phyloP scores from a whole-genome alignment of 495 filamentous ascomycete genomes.

The Lasiosphaeria miniovina region DNA sequence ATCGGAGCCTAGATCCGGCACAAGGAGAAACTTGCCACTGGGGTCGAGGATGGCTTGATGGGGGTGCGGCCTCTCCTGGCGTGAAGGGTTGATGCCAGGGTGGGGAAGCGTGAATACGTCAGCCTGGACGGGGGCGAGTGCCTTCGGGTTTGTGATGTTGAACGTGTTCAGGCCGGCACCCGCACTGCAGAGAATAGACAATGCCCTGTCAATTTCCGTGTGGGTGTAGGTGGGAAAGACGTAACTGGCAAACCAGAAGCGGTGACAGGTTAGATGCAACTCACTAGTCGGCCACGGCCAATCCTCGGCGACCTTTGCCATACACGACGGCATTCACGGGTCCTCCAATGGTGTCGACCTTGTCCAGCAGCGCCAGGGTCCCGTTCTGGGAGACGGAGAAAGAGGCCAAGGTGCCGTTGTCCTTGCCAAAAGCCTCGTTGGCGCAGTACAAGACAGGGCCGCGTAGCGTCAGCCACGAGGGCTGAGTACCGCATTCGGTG shows the following conservation, averaged over 20 bases:
- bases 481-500: slow-evolving; percentile 50
- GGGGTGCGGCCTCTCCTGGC: slow-evolving; percentile 65
- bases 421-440: slow-evolving; percentile 47
- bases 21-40: slow-evolving; percentile 59
- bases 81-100: slow-evolving; percentile 46
- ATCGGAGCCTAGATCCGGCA: slow-evolving; percentile 71
- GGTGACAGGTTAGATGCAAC: slow-evolving; percentile 14
- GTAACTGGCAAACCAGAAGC: neutral
- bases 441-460: slow-evolving; percentile 57
- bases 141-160: slow-evolving; percentile 24
- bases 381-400: slow-evolving; percentile 37
- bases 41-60: slow-evolving; percentile 69
- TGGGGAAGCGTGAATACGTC: slow-evolving; percentile 50
- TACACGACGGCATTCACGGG: slow-evolving; percentile 45
- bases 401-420: slow-evolving; percentile 40
- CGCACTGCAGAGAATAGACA: slow-evolving; percentile 9
- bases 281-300: slow-evolving; percentile 50
- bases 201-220: slow-evolving; percentile 5
- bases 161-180: slow-evolving; percentile 20
- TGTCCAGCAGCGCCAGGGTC: slow-evolving; percentile 33
- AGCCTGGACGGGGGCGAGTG: slow-evolving; percentile 43
- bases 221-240: neutral
- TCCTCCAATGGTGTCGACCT: slow-evolving; percentile 32
- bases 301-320: slow-evolving; percentile 36
- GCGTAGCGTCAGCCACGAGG: slow-evolving; percentile 57